Base-by-base conservation (phyloP, 2,329 filamentous ascomycete genomes). In the Reticulascus tulasneorum region DNA sequence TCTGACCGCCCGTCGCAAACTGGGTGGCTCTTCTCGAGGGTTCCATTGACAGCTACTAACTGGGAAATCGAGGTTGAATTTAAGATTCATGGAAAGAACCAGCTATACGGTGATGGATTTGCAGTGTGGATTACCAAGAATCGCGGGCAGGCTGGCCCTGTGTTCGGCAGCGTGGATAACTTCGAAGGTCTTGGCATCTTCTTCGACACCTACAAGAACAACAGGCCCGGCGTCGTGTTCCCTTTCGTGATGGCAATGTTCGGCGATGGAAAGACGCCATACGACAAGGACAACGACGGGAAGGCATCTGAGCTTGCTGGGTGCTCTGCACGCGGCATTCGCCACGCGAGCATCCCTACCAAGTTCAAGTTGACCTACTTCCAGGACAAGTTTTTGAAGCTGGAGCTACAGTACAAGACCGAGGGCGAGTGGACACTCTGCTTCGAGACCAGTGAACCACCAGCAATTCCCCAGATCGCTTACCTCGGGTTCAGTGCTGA, bases 131-230 rank as follows among this genome's bases (percentile, higher is more conserved):
- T 98, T 55, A 97, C 91, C 49, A 94, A 94, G 66, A 82, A 95
- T 64, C 86, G 93, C 47, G 90, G 79, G 21, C 76, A 82, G 51
- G 66, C 72, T 40, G 93, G 93, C 12, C 75, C 81, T 9, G 91
- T 98, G 23, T 98, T 98, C 62, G 93, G 93, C 33, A 83, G 82
- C 49, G 72, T 75, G 20, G 91, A 98, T 66, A 79, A 79, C 47
- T 98, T 97, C 52, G 91, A 98, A 61, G 93, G 93, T 5, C 75
- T 98, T 29, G 93, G 89, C 36, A 76, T 98, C 62, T 97, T 96
- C 70, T 79, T 98, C 67, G 93, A 98, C 60, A 98, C 93, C 28
- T 98, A 98, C 75, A 98, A 98, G 80, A 98, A 98, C 72, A 95
- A 96, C 70, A 82, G 93, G 11, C 91, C 93, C 1, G 93, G 93